A percentile compares a stretch with the other conserved stretches of the same genome.
Evolutionary conservation across 306 rosid genomes (phyloP).

Genomic region (Dryas octopetala): DNA sequence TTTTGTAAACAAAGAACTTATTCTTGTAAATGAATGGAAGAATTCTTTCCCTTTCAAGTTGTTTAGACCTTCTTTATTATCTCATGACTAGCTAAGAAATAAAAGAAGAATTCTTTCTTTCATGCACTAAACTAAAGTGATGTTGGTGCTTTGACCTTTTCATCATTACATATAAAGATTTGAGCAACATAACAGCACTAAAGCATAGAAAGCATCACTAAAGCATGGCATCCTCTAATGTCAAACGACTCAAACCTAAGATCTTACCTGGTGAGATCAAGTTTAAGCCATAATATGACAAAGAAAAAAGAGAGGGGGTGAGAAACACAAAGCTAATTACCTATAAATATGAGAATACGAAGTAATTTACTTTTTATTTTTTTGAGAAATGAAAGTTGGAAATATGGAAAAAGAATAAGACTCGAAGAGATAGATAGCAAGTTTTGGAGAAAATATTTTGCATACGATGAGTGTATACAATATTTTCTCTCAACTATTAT

Average conservation of each 20-base stretch:
- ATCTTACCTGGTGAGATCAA: background rate
- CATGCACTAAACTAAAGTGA: constrained; percentile 20
- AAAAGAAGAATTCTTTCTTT: constrained; percentile 2
- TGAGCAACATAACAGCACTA: constrained; percentile 5
- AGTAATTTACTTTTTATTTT: background rate
- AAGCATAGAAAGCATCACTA: background rate
- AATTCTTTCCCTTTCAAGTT: background rate
- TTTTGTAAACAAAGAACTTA: constrained; percentile 19
- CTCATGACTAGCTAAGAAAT: constrained; percentile 4
- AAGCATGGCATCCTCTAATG: constrained; percentile 15
- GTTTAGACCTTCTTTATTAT: background rate
- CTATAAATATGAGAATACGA: too few species aligned
- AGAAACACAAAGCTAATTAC: background rate
- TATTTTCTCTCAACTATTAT: too few species aligned
- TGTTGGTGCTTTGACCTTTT: constrained; percentile 25
- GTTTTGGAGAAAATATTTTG: too few species aligned
- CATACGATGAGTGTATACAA: too few species aligned
- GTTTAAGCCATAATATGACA: background rate
- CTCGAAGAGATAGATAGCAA: too few species aligned
- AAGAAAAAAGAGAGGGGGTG: background rate
- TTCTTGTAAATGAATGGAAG: constrained; percentile 13
- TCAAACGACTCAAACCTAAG: background rate
- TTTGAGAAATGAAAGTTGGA: background rate
- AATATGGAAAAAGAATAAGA: background rate
- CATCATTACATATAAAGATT: constrained; percentile 24